Base-by-base conservation (phyloP, 805 yeast species). In the Candida schatavii region DNA sequence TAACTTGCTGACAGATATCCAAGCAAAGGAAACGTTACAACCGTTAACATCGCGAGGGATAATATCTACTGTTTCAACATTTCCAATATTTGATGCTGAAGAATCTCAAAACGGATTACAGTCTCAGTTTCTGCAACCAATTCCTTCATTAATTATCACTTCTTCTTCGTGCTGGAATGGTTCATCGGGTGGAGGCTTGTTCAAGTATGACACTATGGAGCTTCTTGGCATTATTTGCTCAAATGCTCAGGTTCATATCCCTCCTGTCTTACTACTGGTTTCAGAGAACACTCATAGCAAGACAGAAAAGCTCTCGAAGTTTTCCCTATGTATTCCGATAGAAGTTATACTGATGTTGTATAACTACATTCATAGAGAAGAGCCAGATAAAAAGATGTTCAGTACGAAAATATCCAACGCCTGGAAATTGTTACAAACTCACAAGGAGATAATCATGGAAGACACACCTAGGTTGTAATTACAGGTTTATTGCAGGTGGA, bases 111-210 rank as follows among this genome's bases (percentile, higher is more conserved):
- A 22, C n/a, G 17, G 17, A 35, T 27, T 47, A n/a, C n/a, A n/a
- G n/a, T n/a, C n/a, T n/a, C n/a, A n/a, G n/a, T n/a, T n/a, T n/a
- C 19, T 10, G 32, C 13, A 6, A 5, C 21, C 33, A 17, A 28
- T 28, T 10, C 51, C 43, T 3, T 45, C 52, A 9, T 43, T 72
- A 42, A 49, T 70, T 2, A 50, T 71, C 0, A 54, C 72, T 1
- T 67, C 77, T 0, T 57, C 75, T 0, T 58, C 72, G 6, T 73
- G 77, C 49, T 74, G 78, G 78, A 68, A 72, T 41, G 79, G 79
- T 1, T 72, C 78, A 3, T 68, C 75, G 1, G 79, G 79, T 0
- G 78, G 78, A 0, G 77, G 74, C 0, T 50, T 73, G 2, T 62
- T 70, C 33, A 43, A 44, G 15, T 22, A 32, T 2, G 28, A 43